Conservation (phyloP, 2,329 filamentous ascomycete species). For the Daldinia sp. region DNA sequence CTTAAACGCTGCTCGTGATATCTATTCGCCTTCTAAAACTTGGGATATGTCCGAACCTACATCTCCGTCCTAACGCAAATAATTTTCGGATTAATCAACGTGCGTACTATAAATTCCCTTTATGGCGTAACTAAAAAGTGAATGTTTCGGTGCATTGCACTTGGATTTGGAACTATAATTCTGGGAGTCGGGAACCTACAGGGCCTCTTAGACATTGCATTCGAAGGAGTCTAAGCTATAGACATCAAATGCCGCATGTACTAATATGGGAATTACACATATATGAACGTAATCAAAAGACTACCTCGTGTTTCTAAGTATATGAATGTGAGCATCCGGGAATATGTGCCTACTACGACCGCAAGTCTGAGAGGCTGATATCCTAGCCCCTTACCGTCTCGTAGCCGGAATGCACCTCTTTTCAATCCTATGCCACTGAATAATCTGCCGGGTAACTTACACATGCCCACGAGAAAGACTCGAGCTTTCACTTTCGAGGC, state of each 20-base stretch:
- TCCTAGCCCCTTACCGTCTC: background rate
- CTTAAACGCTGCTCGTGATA: background rate
- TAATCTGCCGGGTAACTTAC: conserved; percentile 13
- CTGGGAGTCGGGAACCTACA: conserved; percentile 26
- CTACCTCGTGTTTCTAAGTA: background rate
- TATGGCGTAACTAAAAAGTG: background rate
- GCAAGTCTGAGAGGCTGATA: background rate
- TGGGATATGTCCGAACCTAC: background rate
- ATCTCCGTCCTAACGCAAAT: background rate
- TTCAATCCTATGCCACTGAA: background rate
- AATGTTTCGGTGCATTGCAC: conserved; percentile 27
- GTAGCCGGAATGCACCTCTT: background rate
- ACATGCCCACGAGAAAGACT: conserved; percentile 1
- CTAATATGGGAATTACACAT: background rate
- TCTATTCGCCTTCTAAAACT: background rate
- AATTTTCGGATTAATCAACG: too few species aligned
- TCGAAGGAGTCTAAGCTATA: conserved; percentile 1
- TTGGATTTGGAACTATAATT: conserved; percentile 5
- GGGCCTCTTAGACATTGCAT: conserved; percentile 4
- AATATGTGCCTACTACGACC: background rate
- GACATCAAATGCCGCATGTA: background rate
- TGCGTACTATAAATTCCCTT: background rate
- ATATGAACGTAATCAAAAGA: background rate
- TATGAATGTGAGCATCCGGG: background rate
- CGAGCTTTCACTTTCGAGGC: background rate